These are phyloP conservation scores for Beauveria sp. DNA, from an alignment of 2,329 filamentous ascomycete genomes.

Conservation along the genomic window DNA sequence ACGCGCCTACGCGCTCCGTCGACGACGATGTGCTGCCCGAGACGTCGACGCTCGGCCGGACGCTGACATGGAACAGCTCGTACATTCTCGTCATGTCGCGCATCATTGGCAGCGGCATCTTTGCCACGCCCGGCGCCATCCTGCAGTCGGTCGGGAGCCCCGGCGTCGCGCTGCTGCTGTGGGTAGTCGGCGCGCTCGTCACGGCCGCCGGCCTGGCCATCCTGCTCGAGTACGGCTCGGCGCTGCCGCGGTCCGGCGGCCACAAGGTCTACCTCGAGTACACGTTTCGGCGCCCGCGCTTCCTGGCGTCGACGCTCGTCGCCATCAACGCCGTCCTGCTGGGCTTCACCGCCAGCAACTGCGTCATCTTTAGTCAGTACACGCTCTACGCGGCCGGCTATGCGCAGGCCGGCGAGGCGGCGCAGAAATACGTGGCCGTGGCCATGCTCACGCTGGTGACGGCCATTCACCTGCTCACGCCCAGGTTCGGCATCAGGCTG, in stretches of 20 bases:
- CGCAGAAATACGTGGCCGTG: slow-evolving; percentile 49
- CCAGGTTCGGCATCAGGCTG: slow-evolving; percentile 48
- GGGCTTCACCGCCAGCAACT: slow-evolving; percentile 63
- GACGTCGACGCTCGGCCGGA: slow-evolving; percentile 49
- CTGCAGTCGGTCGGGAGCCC: slow-evolving; percentile 59
- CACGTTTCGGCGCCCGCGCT: slow-evolving; percentile 54
- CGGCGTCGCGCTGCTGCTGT: slow-evolving; percentile 53
- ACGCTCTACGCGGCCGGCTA: slow-evolving; percentile 49
- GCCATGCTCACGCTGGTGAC: slow-evolving; percentile 50
- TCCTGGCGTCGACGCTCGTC: slow-evolving; percentile 56
- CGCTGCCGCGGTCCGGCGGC: slow-evolving; percentile 62
- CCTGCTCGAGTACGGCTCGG: slow-evolving; percentile 60
- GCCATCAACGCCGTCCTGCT: slow-evolving; percentile 56
- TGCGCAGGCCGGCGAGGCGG: slow-evolving; percentile 36
- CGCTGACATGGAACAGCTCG: slow-evolving; percentile 53
- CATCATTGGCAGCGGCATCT: slow-evolving; percentile 64
- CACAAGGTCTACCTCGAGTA: slow-evolving; percentile 66
- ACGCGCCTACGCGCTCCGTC: slow-evolving; percentile 23
- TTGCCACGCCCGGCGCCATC: slow-evolving; percentile 63
- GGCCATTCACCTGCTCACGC: slow-evolving; percentile 50
- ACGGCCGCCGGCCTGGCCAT: slow-evolving; percentile 55
- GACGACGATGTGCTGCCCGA: slow-evolving; percentile 55
- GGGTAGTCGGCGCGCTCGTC: slow-evolving; percentile 54
- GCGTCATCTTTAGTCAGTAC: slow-evolving; percentile 62
- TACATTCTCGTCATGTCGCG: slow-evolving; percentile 62